Evolutionary conservation across 2,329 filamentous ascomycete species (phyloP), one percentile per base, ranked within the genome.

Genomic region (Raffaelea ambrosiae): DNA sequence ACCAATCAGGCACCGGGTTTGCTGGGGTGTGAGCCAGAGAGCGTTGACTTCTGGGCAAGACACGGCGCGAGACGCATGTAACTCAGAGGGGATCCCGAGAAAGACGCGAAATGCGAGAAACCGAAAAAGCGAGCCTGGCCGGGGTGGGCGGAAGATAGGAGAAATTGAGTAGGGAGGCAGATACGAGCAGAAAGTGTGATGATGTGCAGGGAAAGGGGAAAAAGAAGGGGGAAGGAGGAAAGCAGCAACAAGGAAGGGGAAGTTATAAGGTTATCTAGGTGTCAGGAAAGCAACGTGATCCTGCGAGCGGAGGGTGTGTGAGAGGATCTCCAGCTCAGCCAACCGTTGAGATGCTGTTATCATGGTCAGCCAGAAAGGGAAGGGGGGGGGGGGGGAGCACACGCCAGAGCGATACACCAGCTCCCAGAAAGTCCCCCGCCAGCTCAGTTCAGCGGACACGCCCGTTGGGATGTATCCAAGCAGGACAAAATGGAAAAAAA

Each of bases 301-400:
- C 18, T 38, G 26, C 26, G 7, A 29, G 7, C 7, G 26, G 26
- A 29, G 26, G 26, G 26, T 29, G 26, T 29, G 26, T 29, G 26
- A 29, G 26, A 29, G n/a, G 26, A 29, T 29, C 26, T 29, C 26
- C 18, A 33, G 40, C 35, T n/a, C 40, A 41, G 31, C 46, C 46
- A 51, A 48, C 49, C 40, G 49, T 41, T 38, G 49, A 22, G 39
- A 26, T 23, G 18, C 43, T 21, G 48, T 48, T 50, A 50, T 48
- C 45, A 48, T 44, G 26, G 23, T 16, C 10, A 31, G 33, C 23
- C 14, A 23, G 8, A 38, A 7, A 29, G 26, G 26, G 7, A 29
- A 29, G 26, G 26, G 26, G 26, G 26, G 26, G 13, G 26, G 26
- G 7, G 13, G 26, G 13, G 7, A 29, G 26, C 26, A 29, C 26